phyloP scores from a whole-genome alignment of 2,329 filamentous ascomycete genomes.

The Hymenoscyphus salicellus region DNA sequence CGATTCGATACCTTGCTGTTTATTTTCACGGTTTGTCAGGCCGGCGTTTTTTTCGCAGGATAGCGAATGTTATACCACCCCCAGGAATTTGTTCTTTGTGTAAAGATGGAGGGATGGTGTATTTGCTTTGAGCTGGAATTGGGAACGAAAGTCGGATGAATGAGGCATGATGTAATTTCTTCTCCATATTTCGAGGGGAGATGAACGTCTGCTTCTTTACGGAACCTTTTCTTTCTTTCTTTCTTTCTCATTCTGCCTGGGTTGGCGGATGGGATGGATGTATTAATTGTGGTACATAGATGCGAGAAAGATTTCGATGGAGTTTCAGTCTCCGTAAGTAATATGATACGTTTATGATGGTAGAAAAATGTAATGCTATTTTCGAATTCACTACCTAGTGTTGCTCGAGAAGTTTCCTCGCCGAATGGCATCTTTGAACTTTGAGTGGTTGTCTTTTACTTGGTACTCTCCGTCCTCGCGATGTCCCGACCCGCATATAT shows the following conservation, averaged over 20 bases:
- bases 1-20: background rate
- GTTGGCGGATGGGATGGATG: background rate
- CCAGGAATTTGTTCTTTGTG: background rate
- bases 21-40: background rate
- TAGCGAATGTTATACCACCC: conserved; percentile 1
- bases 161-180: too few relatives aligned
- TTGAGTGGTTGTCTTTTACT: too few relatives aligned
- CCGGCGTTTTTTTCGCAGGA: background rate
- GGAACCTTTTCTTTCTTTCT: background rate
- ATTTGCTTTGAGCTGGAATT: background rate
- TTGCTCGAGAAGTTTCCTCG: background rate
- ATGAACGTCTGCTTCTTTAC: background rate
- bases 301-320: background rate
- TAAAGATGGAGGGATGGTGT: background rate
- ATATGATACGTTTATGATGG: background rate
- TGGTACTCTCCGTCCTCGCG: too few relatives aligned
- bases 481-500: too few relatives aligned
- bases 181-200: background rate
- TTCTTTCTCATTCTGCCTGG: background rate
- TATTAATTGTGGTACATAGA: background rate
- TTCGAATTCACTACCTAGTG: background rate
- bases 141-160: background rate
- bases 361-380: conserved; percentile 1
- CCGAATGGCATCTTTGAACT: too few relatives aligned
- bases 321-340: background rate